These are phyloP conservation scores for Aspergillus asperescens DNA, from an alignment of 495 filamentous ascomycete species.

Conservation along the genomic window DNA sequence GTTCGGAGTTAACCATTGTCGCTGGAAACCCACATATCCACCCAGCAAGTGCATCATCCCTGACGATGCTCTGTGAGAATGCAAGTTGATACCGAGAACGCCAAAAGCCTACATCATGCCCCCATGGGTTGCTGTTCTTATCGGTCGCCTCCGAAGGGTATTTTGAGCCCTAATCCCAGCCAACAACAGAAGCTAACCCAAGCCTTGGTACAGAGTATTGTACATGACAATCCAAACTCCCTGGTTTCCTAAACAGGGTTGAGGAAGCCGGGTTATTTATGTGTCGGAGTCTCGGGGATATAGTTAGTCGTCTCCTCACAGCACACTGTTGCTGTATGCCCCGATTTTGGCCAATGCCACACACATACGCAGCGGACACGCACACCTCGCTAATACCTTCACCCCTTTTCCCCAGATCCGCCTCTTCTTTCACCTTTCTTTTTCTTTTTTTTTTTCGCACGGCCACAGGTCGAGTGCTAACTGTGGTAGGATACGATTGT, in stretches of 20 bases:
- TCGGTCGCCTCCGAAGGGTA: not conserved
- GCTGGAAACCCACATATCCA: not conserved
- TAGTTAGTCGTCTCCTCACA: constrained; percentile 8
- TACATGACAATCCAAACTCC: no score
- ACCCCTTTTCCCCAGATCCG: constrained; percentile 21
- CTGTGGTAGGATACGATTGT: constrained; percentile 10
- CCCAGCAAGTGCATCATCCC: not conserved
- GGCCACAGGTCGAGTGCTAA: constrained; percentile 13
- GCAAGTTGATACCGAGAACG: not conserved
- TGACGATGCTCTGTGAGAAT: not conserved
- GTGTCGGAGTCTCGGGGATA: constrained; percentile 14
- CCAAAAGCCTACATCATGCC: not conserved
- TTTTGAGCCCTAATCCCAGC: not conserved
- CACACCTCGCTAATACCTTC: constrained; percentile 20
- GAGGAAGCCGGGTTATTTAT: not conserved
- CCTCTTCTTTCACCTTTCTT: constrained; percentile 3
- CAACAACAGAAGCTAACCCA: not conserved
- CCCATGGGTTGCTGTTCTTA: no score
- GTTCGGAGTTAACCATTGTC: not conserved
- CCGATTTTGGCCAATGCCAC: constrained; percentile 22
- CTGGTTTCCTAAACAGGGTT: no score
- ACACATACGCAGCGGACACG: constrained; percentile 22
- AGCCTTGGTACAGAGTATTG: not conserved
- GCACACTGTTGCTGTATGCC: constrained; percentile 17
- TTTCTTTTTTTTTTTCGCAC: constrained; percentile 1